Evolutionary conservation across 371 early-diverging fungal species (phyloP), one percentile per base, ranked within the genome.

Genomic region (Rhizopus delemar): DNA sequence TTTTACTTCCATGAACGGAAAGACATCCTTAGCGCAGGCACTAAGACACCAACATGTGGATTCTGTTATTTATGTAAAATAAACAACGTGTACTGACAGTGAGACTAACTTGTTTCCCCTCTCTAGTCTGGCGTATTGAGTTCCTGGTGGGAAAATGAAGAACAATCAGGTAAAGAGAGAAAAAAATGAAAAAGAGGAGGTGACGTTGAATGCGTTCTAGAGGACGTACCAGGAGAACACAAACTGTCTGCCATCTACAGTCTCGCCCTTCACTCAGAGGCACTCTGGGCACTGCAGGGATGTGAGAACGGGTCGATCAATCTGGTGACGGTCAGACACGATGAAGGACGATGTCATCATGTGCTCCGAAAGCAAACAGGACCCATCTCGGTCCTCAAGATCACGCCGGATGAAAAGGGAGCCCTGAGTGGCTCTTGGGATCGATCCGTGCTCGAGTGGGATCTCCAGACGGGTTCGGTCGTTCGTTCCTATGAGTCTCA

Each of bases 391-490:
- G 88, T 88, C 1, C 65, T 98, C 31, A 76, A 77, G 54, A 83
- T 94, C 28, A 79, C 88, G 5, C 89, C 90, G 3, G 90, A 84
- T 49, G 94, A 96, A 69, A 80, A 77, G 31, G 82, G 85, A 0
- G 71, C 90, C 49, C 78, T 95, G 39, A 94, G 94, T 67, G 98
- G 97, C 4, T 91, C 95, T 28, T 98, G 97, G 98, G 98, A 98
- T 66, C 86, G 86, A 61, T 70, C 71, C 1, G 73, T 92, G 22
- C 15, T 88, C 87, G 86, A 90, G 71, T 97, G 97, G 97, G 94
- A 95, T 70, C 81, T 97, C 12, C 84, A 98, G 46, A 85, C 81
- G 5, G 98, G 98, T 5, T 59, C 71, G 3, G 53, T 88, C 0
- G 78, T 90, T n/a, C 82, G 89, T 7, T 76, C 76, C 2, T 93